Base-by-base conservation (phyloP, 2,329 filamentous ascomycete genomes). In the Aspergillus clavatus region DNA sequence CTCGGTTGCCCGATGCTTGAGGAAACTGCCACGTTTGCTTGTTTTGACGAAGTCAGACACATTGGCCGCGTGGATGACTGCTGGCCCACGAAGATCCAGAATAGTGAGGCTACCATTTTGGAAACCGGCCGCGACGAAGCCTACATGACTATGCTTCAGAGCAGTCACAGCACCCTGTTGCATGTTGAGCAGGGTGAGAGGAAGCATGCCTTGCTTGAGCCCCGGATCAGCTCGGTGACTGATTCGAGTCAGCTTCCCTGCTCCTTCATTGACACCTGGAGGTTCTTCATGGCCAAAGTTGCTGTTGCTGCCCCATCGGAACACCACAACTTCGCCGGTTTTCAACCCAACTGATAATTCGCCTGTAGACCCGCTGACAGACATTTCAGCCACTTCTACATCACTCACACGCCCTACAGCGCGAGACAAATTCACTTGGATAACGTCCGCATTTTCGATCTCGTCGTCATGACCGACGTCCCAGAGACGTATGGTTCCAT, bases 401-500 rank as follows among this genome's bases (percentile, higher is more conserved):
- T 87, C 80, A 3, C 88, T 81, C 48, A 80, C 85, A n/a, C 88
- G 81, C 42, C 85, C 86, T 4, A 97, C 74, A 2, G 91, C 87
- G 52, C 88, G 80, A 5, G 87, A 85, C 28, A 97, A 75, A 59
- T 98, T 91, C 5, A 95, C 82, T 69, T 98, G 91, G 19, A 97
- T 72, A 42, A 88, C 77, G 3, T 76, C 75, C 10, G 81, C 77
- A 58, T 97, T 97, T 66, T 98, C 93, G 40, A 98, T 86, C 59
- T 96, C 88, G 61, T 98, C 93, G 11, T 82, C 87, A 59, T 95
- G 87, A 0, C 93, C 93, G 16, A 85, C 81, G 67, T 98, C 93
- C 89, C 90, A 98, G 5, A 97, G 74, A 24, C 90, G 79, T n/a
- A 98, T 76, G 0, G 87, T 94, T 42, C 90, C 89, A 67, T 98